Percentiles rank a stretch among this genome's conserved stretches.
Conservation (phyloP, 2,329 filamentous ascomycete genomes). For the Scedosporium aurantiacum region DNA sequence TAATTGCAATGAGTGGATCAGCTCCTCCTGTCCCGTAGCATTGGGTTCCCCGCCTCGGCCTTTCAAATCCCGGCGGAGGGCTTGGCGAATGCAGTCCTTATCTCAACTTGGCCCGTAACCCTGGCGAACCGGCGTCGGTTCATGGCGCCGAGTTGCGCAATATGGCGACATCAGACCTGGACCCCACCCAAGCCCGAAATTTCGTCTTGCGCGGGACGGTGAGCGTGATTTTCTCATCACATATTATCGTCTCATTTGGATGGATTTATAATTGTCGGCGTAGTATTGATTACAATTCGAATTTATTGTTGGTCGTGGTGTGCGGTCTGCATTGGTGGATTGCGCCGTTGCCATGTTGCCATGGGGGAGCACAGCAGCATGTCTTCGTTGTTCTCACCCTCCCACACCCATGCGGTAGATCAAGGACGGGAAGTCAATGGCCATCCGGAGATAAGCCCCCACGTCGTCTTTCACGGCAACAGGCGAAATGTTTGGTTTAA, state of each 20-base stretch:
- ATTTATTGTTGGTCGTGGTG: background rate
- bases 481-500: too few relatives aligned
- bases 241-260: background rate
- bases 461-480: too few relatives aligned
- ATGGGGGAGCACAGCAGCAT: background rate
- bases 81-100: background rate
- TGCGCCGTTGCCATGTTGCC: too few relatives aligned
- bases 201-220: background rate
- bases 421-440: too few relatives aligned
- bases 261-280: background rate
- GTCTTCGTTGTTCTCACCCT: too few relatives aligned
- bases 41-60: background rate
- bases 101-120: background rate
- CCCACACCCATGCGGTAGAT: too few relatives aligned
- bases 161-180: conserved; percentile 1
- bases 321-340: background rate
- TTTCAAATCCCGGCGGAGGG: too few relatives aligned
- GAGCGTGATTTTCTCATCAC: background rate
- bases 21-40: background rate
- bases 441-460: too few relatives aligned
- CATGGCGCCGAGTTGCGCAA: conserved; percentile 10
- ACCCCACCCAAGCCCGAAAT: background rate
- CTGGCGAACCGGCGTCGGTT: conserved; percentile 7
- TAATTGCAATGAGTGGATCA: background rate
- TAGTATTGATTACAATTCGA: background rate